Evolutionary conservation across 106 monocot species (phyloP), one percentile per base, ranked within the genome.

Genomic region (Dendrobium officinale): DNA sequence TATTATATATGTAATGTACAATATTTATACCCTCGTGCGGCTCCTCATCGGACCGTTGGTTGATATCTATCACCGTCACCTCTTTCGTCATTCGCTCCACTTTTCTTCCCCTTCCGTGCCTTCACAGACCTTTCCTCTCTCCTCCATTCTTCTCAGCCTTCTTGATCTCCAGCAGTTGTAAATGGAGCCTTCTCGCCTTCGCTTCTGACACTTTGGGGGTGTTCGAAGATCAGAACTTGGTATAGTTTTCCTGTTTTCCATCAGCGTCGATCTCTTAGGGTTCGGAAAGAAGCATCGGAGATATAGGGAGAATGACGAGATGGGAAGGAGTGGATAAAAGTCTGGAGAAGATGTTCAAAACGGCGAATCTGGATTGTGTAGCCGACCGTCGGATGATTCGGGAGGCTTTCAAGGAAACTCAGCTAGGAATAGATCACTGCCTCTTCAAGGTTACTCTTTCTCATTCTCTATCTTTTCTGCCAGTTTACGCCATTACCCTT

Each of bases 391-490:
- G 93, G 56, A 59, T 83, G 79, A 42, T 90, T 37, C 88, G 93
- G 26, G 86, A 90, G 70, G 89, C 89, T 9, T 94, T 94, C 66
- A 91, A 81, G 77, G 89, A 91, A 3, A 47, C 83, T 6, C 91
- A 89, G 78, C 88, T 89, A 61, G 79, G 85, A 11, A 89, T 94
- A 58, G 91, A 94, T 42, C 93, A 94, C 68, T 94, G 91, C 87
- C 79, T 91, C 58, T 89, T 93, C 77, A 91, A 89, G 87, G 93
- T 91, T 19, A 2, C 51, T 20, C 79, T 79, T 31, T 31, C 33
- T 10, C 43, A 44, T 16, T 43, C 74, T 74, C 74, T 42, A 7
- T 4, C 6, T 41, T 41, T 16, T 17, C 27, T 41, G 13, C 13
- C 15, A 27, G 9, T 17, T 18, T 26, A 9, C 72, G 9, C 10